Conservation (phyloP, 2,329 filamentous ascomycete genomes). For the Venturia nashicola region DNA sequence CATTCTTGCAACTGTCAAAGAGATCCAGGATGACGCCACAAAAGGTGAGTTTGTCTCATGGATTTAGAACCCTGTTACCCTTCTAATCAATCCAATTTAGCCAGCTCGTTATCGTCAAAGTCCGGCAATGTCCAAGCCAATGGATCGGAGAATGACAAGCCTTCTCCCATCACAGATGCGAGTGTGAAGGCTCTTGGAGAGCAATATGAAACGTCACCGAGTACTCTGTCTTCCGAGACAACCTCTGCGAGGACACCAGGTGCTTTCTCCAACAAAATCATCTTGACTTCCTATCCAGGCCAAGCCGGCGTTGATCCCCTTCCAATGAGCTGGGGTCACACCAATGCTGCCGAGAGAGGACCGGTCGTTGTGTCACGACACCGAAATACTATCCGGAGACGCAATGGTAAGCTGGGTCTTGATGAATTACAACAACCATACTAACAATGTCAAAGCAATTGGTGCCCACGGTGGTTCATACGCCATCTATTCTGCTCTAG, state of each 20-base stretch:
- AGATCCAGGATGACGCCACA: constrained; percentile 37
- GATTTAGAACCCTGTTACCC: not conserved
- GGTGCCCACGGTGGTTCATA: constrained; percentile 81
- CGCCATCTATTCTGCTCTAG: constrained; percentile 88
- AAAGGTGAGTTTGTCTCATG: not conserved
- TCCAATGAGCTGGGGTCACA: constrained; percentile 73
- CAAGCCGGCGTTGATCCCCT: constrained; percentile 92
- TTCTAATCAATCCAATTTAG: not conserved
- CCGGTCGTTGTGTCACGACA: constrained; percentile 78
- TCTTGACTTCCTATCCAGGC: constrained; percentile 77
- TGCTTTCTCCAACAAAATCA: constrained; percentile 44
- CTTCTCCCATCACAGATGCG: constrained; percentile 17
- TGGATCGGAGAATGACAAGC: constrained; percentile 1
- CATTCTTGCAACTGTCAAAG: constrained; percentile 45
- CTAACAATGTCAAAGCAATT: constrained; percentile 36
- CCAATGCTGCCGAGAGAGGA: constrained; percentile 62
- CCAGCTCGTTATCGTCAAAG: constrained; percentile 3
- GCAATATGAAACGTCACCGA: constrained; percentile 24
- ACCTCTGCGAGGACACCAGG: constrained; percentile 22
- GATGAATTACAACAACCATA: not conserved
- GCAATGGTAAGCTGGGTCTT: constrained; percentile 50
- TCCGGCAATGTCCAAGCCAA: constrained; percentile 4
- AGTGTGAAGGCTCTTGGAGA: constrained; percentile 26
- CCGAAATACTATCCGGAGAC: constrained; percentile 61
- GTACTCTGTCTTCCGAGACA: constrained; percentile 14